Base-by-base conservation (phyloP, 345 rosid genomes). In the Arabis hirsuta region DNA sequence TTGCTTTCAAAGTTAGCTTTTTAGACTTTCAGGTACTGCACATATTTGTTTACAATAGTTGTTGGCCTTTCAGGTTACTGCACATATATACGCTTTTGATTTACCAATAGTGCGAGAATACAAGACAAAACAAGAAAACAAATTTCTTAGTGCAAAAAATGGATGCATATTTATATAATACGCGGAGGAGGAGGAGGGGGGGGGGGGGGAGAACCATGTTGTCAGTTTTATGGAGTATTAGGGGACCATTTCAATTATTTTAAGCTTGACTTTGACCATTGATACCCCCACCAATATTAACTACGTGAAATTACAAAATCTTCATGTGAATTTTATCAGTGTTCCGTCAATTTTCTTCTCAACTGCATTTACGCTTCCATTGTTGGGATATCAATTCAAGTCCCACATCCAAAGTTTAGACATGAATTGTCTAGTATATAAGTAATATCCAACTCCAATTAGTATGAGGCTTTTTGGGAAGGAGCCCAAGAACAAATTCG, bases 201-300 rank as follows among this genome's bases (percentile, higher is more conserved):
- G 16, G 16, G 16, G 0, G 16, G 16, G 16, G 16, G 50, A 53
- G 43, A 67, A 29, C 50, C 48, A 16, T 43, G 27, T n/a, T 43
- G 52, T 67, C 72, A 54, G 62, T 53, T 55, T 55, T 67, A 54
- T 67, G 41, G 34, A 50, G 13, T 65, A 12, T 36, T 20, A 6
- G 47, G 47, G 69, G 58, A 51, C 69, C 58, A 65, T 65, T 65
- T 55, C 41, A 53, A 41, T 42, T 55, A 53, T 41, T 52, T 26
- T 26, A 41, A 67, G 7, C 52, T 53, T 54, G 51, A 67, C 71
- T 53, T 67, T 66, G 61, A 42, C 50, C 12, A 52, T 3, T 34
- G 34, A 50, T 50, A 22, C 38, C 46, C 32, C 38, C 10, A 22
- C 51, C 39, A 9, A 9, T 43, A 67, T 67, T 39, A 39, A 67